Evolutionary conservation across 106 monocot species (phyloP).

Genomic region (Amphibolis antarctica): DNA sequence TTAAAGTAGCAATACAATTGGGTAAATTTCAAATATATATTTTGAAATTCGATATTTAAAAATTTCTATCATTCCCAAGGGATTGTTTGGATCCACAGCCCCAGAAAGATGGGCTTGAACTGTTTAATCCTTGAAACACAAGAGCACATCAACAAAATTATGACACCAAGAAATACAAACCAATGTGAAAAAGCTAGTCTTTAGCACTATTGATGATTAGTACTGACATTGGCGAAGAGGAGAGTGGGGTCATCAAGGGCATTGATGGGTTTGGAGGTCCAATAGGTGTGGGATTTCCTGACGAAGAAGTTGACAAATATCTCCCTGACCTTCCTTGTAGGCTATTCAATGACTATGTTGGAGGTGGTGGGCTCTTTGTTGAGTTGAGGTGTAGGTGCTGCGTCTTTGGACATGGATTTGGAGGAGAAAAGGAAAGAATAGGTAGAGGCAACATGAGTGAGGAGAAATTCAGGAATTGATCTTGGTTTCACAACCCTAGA

Average conservation of each 20-base stretch:
- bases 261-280: constrained; percentile 85
- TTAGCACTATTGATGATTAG: too few relatives aligned
- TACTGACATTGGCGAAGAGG: constrained; percentile 82
- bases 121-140: constrained; percentile 61
- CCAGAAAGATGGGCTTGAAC: constrained; percentile 89
- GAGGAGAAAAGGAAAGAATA: background rate
- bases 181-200: background rate
- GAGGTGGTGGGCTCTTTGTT: background rate
- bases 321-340: constrained; percentile 47
- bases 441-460: background rate
- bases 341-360: constrained; percentile 33
- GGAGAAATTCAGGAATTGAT: too few relatives aligned
- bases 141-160: background rate
- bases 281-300: constrained; percentile 51
- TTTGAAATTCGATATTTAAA: too few relatives aligned
- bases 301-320: constrained; percentile 68
- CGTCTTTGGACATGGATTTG: background rate
- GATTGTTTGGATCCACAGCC: constrained; percentile 54
- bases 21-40: too few relatives aligned
- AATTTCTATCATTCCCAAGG: too few relatives aligned
- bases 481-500: too few relatives aligned
- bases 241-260: constrained; percentile 91
- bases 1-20: too few relatives aligned
- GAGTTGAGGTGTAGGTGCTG: background rate
- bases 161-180: background rate